Conservation (phyloP, 768 basidiomycete genomes). For the Rubroboletus pulcherrimus region DNA sequence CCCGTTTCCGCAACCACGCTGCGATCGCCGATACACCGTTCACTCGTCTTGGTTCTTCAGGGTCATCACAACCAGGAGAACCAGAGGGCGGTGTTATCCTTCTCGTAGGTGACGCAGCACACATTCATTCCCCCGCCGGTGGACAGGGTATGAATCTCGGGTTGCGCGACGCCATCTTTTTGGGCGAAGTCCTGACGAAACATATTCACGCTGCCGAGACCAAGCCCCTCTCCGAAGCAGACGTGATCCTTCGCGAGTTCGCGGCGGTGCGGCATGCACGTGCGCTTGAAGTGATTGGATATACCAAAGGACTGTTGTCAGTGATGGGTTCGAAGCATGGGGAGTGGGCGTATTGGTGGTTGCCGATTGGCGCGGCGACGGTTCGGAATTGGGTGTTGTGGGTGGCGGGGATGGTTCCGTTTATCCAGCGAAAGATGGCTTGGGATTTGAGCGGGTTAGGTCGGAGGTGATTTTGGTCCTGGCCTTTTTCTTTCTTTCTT, state of each 20-base stretch:
- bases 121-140: conserved; percentile 52
- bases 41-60: conserved; percentile 24
- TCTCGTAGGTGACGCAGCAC: conserved; percentile 47
- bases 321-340: conserved; percentile 18
- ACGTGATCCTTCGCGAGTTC: conserved; percentile 36
- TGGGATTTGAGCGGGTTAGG: conserved; percentile 30
- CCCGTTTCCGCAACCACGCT: conserved; percentile 45
- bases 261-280: conserved; percentile 34
- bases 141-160: conserved; percentile 62
- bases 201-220: conserved; percentile 28
- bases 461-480: conserved; percentile 11
- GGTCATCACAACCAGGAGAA: neutral
- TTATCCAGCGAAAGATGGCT: conserved; percentile 13
- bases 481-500: neutral
- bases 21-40: conserved; percentile 42
- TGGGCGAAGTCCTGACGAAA: conserved; percentile 40
- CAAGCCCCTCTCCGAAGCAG: conserved; percentile 16
- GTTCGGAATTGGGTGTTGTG: conserved; percentile 29
- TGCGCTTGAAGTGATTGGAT: conserved; percentile 40
- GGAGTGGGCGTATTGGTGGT: conserved; percentile 19
- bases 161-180: conserved; percentile 46
- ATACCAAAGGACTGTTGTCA: conserved; percentile 36
- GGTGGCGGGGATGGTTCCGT: conserved; percentile 17
- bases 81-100: conserved; percentile 19
- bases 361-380: conserved; percentile 27